phyloP scores from a whole-genome alignment of 2,329 filamentous ascomycete species.

The Thelonectria rubi region DNA sequence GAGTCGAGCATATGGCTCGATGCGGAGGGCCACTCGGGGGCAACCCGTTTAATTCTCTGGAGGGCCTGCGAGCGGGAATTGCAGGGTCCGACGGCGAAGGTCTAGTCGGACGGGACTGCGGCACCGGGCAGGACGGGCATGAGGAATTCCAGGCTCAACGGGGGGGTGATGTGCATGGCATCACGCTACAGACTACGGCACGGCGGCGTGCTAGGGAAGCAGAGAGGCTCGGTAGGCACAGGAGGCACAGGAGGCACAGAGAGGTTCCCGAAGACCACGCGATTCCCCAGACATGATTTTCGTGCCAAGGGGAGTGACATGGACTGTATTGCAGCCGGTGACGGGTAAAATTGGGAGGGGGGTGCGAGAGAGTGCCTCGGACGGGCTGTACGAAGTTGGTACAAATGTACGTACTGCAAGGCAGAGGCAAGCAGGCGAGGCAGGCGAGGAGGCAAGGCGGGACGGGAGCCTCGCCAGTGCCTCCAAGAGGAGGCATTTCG shows the following conservation, averaged over 20 bases:
- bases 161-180: constrained; percentile 3
- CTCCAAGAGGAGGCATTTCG: background rate
- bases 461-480: too few relatives aligned
- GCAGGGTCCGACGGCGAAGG: constrained; percentile 10
- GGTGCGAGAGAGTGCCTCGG: constrained; percentile 3
- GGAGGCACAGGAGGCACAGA: background rate
- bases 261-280: constrained; percentile 17
- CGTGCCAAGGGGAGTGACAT: constrained; percentile 20
- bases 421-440: background rate
- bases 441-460: too few relatives aligned
- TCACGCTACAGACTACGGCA: constrained; percentile 1
- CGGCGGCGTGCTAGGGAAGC: too few relatives aligned
- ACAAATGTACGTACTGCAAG: too few relatives aligned
- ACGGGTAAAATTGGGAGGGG: constrained; percentile 19
- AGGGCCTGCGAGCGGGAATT: constrained; percentile 13
- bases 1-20: background rate
- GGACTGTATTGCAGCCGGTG: constrained; percentile 21
- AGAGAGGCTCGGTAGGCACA: too few relatives aligned
- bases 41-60: constrained; percentile 14
- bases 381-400: constrained; percentile 16
- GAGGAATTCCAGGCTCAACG: background rate
- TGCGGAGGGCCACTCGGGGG: background rate
- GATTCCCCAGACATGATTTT: constrained; percentile 22
- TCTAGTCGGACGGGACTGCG: constrained; percentile 10
- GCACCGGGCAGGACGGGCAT: constrained; percentile 6